Base-by-base conservation (phyloP, 495 filamentous ascomycete genomes). In the Tetracladium setigerum region DNA sequence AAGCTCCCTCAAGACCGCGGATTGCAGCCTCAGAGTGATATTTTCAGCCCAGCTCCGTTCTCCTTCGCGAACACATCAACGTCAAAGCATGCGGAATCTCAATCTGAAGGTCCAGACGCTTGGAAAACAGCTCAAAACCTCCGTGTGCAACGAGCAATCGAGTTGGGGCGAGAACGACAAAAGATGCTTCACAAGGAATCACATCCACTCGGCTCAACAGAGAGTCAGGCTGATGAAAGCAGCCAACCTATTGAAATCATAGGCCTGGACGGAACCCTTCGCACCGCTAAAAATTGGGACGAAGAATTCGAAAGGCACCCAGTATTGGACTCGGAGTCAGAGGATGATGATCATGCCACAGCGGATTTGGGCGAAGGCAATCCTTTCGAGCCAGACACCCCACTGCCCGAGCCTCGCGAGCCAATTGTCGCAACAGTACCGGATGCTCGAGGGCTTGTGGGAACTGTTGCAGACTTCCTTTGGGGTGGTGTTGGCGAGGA, bases 401-500 rank as follows among this genome's bases (percentile, higher is more conserved):
- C 41, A 10, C 8, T 53, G 38, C 57, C 51, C 4, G 47, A 49
- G 11, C 30, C 44, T 13, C 31, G 32, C 19, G 47, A 40, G 10
- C 51, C 54, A 11, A 44, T 52, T 38, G 47, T 34, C 3, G 16
- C 19, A 30, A 44, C 38, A 7, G 49, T 46, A 12, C n/a, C 32
- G 5, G 49, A 52, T 13, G 46, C 49, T 27, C 52, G 49, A 41
- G 53, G 44, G 13, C 49, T 59, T 36, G 40, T 58, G 1, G 55
- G 35, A 32, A 35, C 33, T 39, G 33, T 58, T 41, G 53, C 55
- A 22, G 68, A 84, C 49, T 86, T 78, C 73, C 69, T 86, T 34
- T 87, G 81, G 79, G 81, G 75, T 12, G 81, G 80, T 51, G 63
- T 78, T 24, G 58, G 53, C 15, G 62, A 62, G 7, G 57, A 60